Base-by-base conservation (phyloP, 306 rosid genomes). In the Arachis stenosperma region DNA sequence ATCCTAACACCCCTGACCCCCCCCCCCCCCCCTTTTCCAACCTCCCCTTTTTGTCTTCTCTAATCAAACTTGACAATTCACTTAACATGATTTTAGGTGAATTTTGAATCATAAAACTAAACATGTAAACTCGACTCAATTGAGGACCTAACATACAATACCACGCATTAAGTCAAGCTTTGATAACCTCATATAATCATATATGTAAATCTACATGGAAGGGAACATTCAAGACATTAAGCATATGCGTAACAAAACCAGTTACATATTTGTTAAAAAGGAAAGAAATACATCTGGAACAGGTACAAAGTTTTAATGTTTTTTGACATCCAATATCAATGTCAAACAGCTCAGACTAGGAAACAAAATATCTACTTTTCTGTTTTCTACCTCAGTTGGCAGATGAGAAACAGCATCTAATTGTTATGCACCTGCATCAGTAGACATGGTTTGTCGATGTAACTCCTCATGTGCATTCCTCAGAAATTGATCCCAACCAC, bases 401-500 rank as follows among this genome's bases (percentile, higher is more conserved):
- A 70, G 14, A 46, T 55, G 64, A 29, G 30, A 46, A 40, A 37
- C 57, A 66, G 14, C 39, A 55, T 29, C 7, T 37, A 29, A 51
- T 29, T 65, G 74, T 85, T 85, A 86, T 70, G 76, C 92, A 67
- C 91, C 88, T 43, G 89, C 93, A 72, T 79, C 80, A 6, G 79
- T 51, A 54, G 78, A 86, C 65, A 78, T 81, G 44, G 53, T 76
- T 66, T 90, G 91, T 12, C 42, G 72, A 71, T 59, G 83, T 10
- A 83, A 76, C 68, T 90, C 97, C 54, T 84, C 79, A 75, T 80
- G 84, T 15, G 90, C 96, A 70, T 80, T 88, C 78, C 91, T 90
- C 7, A 92, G 75, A 70, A 90, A 87, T 65, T 83, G 88, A 67
- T 93, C 98, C 98, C 91, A 93, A 46, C 93, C 97, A 82, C 97